These are phyloP conservation scores for Boletellus emodensis DNA, from an alignment of 768 basidiomycete genomes.

Conservation along the genomic window DNA sequence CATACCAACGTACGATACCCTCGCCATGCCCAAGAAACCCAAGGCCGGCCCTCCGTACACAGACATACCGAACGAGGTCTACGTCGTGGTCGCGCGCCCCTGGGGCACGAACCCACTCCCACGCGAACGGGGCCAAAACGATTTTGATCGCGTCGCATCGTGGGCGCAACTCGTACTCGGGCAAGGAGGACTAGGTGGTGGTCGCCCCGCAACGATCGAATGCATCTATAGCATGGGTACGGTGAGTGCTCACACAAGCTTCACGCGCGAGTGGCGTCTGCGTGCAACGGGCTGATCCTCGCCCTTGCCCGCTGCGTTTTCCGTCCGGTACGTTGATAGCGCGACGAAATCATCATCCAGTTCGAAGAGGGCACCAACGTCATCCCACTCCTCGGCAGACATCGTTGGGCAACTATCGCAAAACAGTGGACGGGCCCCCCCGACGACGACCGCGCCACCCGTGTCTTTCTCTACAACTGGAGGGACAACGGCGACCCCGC, in stretches of 20 bases:
- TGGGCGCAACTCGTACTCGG: conserved; percentile 25
- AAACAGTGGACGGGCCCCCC: conserved; percentile 7
- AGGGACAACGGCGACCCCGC: conserved; percentile 28
- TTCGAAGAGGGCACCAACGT: conserved; percentile 21
- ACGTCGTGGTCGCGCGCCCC: conserved; percentile 23
- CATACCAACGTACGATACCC: neutral
- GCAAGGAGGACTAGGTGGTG: conserved; percentile 14
- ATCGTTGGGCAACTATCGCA: conserved; percentile 19
- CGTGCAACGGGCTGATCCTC: neutral
- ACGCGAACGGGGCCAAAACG: conserved; percentile 6
- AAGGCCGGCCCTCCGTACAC: conserved; percentile 29
- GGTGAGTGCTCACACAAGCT: conserved; percentile 16
- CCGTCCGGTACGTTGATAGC: conserved; percentile 12
- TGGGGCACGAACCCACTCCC: conserved; percentile 18
- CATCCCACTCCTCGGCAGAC: conserved; percentile 27
- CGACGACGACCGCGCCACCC: conserved; percentile 16
- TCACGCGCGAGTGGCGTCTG: neutral
- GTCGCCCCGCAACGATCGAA: conserved; percentile 14
- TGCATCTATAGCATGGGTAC: conserved; percentile 29
- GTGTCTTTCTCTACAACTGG: conserved; percentile 31
- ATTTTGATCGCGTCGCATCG: conserved; percentile 22
- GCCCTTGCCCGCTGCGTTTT: neutral
- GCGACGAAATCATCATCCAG: conserved; percentile 29
- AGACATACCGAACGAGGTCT: conserved; percentile 17
- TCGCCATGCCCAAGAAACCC: conserved; percentile 15